phyloP scores from a whole-genome alignment of 768 basidiomycete species.

The Tricholoma sp. region DNA sequence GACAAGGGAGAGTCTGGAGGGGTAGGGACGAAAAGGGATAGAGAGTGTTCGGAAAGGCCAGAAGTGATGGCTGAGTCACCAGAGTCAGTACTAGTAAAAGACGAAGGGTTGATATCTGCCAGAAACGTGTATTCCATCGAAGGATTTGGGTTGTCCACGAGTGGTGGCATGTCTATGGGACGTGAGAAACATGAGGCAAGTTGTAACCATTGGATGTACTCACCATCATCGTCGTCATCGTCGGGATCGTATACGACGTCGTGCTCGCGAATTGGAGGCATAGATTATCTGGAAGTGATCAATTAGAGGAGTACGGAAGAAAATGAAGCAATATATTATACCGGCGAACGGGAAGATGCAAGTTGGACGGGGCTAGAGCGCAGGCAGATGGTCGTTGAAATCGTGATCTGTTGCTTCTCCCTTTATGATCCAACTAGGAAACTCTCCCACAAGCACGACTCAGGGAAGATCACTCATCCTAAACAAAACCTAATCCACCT shows the following conservation, averaged over 20 bases:
- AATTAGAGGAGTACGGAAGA: background rate
- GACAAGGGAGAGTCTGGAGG: slow-evolving; percentile 9
- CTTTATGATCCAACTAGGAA: slow-evolving; percentile 31
- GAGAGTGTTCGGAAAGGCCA: slow-evolving; percentile 2
- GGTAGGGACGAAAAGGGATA: slow-evolving; percentile 15
- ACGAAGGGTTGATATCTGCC: slow-evolving; percentile 52
- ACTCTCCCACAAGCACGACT: slow-evolving; percentile 24
- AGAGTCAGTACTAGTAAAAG: slow-evolving; percentile 27
- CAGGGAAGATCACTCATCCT: slow-evolving; percentile 17
- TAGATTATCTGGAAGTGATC: slow-evolving; percentile 12
- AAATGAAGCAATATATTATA: slow-evolving; percentile 12
- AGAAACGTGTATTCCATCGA: slow-evolving; percentile 60
- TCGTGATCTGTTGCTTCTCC: slow-evolving; percentile 21
- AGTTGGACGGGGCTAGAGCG: slow-evolving; percentile 11
- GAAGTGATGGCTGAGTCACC: slow-evolving; percentile 11
- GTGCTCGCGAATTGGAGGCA: slow-evolving; percentile 28
- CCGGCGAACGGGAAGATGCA: slow-evolving; percentile 19
- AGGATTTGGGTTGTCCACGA: slow-evolving; percentile 49
- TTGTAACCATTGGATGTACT: slow-evolving; percentile 16
- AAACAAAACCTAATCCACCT: background rate
- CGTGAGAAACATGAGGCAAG: slow-evolving; percentile 12
- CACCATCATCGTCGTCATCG: slow-evolving; percentile 19
- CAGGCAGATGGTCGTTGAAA: slow-evolving; percentile 23
- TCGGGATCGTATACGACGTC: slow-evolving; percentile 17
- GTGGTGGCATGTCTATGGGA: slow-evolving; percentile 44